Base-by-base conservation (phyloP, 352 stramenopile species). In the Phytophthora sojae region DNA sequence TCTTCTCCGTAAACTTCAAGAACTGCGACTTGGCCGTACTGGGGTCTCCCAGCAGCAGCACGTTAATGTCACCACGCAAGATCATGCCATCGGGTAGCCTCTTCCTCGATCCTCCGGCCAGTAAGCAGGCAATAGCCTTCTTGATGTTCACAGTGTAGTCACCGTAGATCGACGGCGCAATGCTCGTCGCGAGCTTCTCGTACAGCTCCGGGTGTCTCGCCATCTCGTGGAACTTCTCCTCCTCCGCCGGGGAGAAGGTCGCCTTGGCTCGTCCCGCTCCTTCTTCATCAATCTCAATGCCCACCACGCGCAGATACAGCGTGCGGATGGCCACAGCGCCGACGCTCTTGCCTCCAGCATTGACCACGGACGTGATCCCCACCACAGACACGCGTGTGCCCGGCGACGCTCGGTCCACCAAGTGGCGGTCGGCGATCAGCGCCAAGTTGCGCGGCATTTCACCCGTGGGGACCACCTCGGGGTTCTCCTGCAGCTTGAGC, bases 1-100 rank as follows among this genome's bases (percentile, higher is more conserved):
- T 95, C 67, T 96, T 98, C 71, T 98, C 93, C 0, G 93, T 89
- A 81, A 99, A 99, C 70, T 99, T 99, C 8, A 99, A 77, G 75
- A 99, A 99, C 75, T 99, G 97, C 37, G 84, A 98, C 78, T 99
- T 99, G 51, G 97, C 97, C 0, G 97, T 99, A 55, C 91, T 98
- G 3, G 98, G 98, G 84, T 99, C 98, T 45, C 98, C 98, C 15
- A 99, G 81, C 21, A 99, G 69, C 25, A 99, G 82, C 15, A 99
- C 93, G 70, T 99, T 99, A 63, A 99, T 99, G 69, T 99, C 98
- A 53, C 98, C 98, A 51, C 98, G 82, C 2, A 99, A 82, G 42
- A 95, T 97, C 82, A 99, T 98, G 30, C 97, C 97, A 81, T 99
- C 98, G 2, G 96, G 95, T 12, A 99, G 77, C 11, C 88, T 73